A percentile compares a stretch with the other conserved stretches of the same genome.
Conservation (phyloP, 2,329 filamentous ascomycete species). For the Cladophialophora bantiana region DNA sequence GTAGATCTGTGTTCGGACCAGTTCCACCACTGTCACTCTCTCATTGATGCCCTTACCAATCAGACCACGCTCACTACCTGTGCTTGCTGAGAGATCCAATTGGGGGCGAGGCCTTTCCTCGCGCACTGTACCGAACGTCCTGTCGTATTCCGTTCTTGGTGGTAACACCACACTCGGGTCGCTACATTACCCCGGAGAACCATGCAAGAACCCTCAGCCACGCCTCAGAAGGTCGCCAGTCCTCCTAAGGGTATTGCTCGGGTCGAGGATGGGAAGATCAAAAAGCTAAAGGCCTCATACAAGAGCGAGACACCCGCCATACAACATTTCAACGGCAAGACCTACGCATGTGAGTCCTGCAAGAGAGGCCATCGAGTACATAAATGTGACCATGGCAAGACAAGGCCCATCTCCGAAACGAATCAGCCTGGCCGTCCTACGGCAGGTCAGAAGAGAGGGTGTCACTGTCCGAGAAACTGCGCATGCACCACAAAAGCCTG, state of each 20-base stretch:
- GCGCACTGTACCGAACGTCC: neutral
- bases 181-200: slow-evolving; percentile 2
- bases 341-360: slow-evolving; percentile 40
- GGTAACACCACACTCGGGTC: slow-evolving; percentile 14
- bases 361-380: slow-evolving; percentile 40
- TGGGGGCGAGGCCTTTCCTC: neutral
- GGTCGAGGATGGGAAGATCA: slow-evolving; percentile 35
- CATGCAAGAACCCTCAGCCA: slow-evolving; percentile 24
- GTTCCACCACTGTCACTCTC: neutral
- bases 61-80: neutral
- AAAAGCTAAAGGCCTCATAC: slow-evolving; percentile 24
- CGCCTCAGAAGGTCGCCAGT: slow-evolving; percentile 21
- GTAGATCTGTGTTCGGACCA: neutral
- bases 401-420: slow-evolving; percentile 37
- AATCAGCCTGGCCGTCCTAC: slow-evolving; percentile 39
- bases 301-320: slow-evolving; percentile 31
- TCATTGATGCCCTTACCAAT: neutral
- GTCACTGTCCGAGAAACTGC: slow-evolving; percentile 38
- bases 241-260: slow-evolving; percentile 28
- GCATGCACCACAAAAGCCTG: slow-evolving; percentile 39
- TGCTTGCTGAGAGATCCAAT: neutral
- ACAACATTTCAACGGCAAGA: slow-evolving; percentile 40
- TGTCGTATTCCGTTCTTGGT: neutral
- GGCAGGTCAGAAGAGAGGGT: slow-evolving; percentile 37
- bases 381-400: slow-evolving; percentile 39